These are phyloP conservation scores for Miscanthus sacchariflorus DNA, from an alignment of 202 grass and related monocot genomes.

Conservation along the genomic window DNA sequence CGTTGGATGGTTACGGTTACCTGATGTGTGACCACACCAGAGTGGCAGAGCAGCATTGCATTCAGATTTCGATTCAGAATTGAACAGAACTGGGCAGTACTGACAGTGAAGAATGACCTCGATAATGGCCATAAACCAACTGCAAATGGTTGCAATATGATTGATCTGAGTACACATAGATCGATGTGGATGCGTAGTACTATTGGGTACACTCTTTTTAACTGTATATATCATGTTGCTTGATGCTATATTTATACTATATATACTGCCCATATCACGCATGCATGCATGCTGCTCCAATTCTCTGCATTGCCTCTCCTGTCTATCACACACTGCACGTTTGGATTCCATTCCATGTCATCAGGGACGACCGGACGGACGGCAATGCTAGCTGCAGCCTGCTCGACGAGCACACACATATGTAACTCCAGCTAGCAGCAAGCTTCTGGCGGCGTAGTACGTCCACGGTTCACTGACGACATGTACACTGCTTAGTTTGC, in stretches of 20 bases:
- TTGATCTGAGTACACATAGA: neutral
- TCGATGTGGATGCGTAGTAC: neutral
- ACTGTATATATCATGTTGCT: neutral
- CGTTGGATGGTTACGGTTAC: neutral
- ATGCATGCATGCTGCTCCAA: neutral
- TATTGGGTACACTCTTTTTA: neutral
- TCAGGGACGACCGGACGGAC: too few species aligned
- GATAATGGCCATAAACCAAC: too few species aligned
- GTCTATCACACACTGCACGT: too few species aligned
- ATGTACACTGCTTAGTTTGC: neutral
- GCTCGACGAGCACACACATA: too few species aligned
- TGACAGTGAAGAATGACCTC: neutral
- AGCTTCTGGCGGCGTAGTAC: neutral
- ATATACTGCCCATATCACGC: neutral
- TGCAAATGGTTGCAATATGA: too few species aligned
- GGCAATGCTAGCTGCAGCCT: too few species aligned
- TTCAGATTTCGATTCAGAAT: neutral
- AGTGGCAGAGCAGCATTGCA: neutral
- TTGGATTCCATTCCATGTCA: too few species aligned
- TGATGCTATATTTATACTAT: neutral
- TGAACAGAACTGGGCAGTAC: neutral
- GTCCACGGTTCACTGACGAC: neutral
- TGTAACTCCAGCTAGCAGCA: neutral
- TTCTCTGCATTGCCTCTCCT: too few species aligned
- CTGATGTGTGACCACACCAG: neutral